Evolutionary conservation across 129 eudicot genomes (phyloP).

Genomic region (Artemisia tridentata): DNA sequence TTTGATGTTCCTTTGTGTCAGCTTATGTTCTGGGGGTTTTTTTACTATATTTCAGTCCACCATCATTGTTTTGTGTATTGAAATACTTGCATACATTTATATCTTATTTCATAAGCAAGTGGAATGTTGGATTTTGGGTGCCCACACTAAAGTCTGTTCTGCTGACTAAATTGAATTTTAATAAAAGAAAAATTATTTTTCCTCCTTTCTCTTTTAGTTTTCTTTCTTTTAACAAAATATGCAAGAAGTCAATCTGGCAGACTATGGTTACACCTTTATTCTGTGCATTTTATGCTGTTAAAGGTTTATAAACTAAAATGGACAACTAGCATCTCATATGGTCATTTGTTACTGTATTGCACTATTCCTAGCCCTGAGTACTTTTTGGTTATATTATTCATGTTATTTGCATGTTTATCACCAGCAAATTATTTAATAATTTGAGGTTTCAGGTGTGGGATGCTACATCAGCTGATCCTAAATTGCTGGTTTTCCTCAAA

Average conservation of each 20-base stretch:
- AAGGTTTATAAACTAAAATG: slow-evolving; percentile 5
- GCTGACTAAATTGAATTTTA: neutral
- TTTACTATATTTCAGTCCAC: too few species aligned
- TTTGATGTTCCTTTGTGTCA: neutral
- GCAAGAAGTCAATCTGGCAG: too few species aligned
- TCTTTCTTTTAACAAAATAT: too few species aligned
- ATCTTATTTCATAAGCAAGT: neutral
- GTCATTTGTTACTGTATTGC: neutral
- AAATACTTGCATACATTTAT: neutral
- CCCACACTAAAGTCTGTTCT: neutral
- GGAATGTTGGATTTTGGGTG: neutral
- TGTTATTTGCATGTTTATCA: neutral
- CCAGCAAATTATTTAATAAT: neutral
- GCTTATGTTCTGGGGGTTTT: neutral
- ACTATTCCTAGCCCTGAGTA: neutral
- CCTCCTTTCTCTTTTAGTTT: neutral
- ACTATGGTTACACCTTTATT: neutral
- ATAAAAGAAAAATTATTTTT: too few species aligned
- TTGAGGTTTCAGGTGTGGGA: slow-evolving; percentile 83
- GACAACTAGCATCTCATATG: neutral
- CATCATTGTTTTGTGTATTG: too few species aligned
- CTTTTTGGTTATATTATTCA: neutral
- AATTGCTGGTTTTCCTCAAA: slow-evolving; percentile 82
- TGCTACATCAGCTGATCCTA: slow-evolving; percentile 95
- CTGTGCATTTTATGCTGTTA: neutral